Percentiles rank a stretch among this genome's conserved stretches.
Conservation (phyloP, 495 filamentous ascomycete species). For the Talaromyces borbonicus region DNA sequence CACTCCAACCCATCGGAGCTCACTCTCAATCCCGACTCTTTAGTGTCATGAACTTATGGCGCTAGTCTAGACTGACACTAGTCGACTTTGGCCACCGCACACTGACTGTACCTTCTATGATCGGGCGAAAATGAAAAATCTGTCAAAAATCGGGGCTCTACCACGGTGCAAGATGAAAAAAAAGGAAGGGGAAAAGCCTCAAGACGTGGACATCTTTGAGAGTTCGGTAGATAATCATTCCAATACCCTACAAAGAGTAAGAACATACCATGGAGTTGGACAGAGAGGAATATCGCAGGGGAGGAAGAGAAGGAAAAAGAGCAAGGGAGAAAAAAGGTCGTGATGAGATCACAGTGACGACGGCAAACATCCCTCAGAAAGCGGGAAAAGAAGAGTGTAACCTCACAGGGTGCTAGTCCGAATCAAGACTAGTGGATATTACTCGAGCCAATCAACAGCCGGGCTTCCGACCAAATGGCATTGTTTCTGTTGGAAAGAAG, state of each 20-base stretch:
- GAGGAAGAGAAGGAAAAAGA: background rate
- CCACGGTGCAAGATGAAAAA: too few relatives aligned
- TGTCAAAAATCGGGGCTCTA: too few relatives aligned
- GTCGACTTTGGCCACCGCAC: slow-evolving; percentile 1
- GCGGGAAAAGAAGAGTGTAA: slow-evolving; percentile 13
- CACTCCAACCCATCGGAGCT: background rate
- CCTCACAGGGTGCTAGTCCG: background rate
- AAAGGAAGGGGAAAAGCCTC: too few relatives aligned
- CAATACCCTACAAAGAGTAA: background rate
- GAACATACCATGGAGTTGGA: background rate
- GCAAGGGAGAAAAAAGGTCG: background rate
- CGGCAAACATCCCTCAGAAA: slow-evolving; percentile 24
- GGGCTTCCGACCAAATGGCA: too few relatives aligned
- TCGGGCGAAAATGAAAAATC: too few relatives aligned
- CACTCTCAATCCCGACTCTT: too few relatives aligned
- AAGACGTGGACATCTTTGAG: too few relatives aligned
- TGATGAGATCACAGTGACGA: slow-evolving; percentile 32
- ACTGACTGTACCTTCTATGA: too few relatives aligned
- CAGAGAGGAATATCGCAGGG: background rate
- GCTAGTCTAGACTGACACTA: slow-evolving; percentile 1
- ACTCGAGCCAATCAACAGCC: background rate
- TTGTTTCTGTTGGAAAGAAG: too few relatives aligned
- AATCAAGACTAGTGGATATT: background rate
- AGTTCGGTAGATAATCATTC: too few relatives aligned
- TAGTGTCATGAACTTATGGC: too few relatives aligned